phyloP scores from a whole-genome alignment of 805 yeast species.

The Ogataea ramenticola region DNA sequence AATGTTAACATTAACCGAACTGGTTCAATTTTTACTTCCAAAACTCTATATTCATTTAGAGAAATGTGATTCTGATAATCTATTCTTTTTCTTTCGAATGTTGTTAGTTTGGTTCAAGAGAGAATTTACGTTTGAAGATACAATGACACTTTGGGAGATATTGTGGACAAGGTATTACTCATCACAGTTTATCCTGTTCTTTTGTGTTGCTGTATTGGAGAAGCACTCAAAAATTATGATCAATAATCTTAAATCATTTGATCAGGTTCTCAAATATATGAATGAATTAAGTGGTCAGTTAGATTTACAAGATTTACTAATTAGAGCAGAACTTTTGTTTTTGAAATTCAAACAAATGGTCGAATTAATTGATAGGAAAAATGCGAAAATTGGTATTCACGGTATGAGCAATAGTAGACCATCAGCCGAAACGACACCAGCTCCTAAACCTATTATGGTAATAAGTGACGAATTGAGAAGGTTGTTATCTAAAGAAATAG shows the following conservation, averaged over 20 bases:
- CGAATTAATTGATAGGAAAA: slow-evolving; percentile 59
- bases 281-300: slow-evolving; percentile 79
- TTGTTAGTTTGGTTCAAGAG: slow-evolving; percentile 91
- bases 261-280: slow-evolving; percentile 87
- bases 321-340: slow-evolving; percentile 80
- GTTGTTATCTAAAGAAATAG: slow-evolving; percentile 51
- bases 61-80: slow-evolving; percentile 80
- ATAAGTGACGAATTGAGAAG: slow-evolving; percentile 49
- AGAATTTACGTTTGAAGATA: slow-evolving; percentile 76
- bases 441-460: slow-evolving; percentile 16
- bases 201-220: slow-evolving; percentile 84
- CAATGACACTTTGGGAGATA: slow-evolving; percentile 83
- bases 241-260: slow-evolving; percentile 69
- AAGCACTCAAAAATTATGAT: slow-evolving; percentile 76
- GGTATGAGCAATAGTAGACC: neutral
- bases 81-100: slow-evolving; percentile 94
- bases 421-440: neutral
- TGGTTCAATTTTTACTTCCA: slow-evolving; percentile 89
- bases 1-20: slow-evolving; percentile 72
- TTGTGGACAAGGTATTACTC: slow-evolving; percentile 83
- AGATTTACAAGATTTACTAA: slow-evolving; percentile 67
- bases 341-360: slow-evolving; percentile 74
- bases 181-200: slow-evolving; percentile 80
- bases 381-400: slow-evolving; percentile 14
- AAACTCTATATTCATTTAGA: slow-evolving; percentile 73